Conservation (phyloP, 1,284 basidiomycete genomes). For the Amylostereum areolatum region DNA sequence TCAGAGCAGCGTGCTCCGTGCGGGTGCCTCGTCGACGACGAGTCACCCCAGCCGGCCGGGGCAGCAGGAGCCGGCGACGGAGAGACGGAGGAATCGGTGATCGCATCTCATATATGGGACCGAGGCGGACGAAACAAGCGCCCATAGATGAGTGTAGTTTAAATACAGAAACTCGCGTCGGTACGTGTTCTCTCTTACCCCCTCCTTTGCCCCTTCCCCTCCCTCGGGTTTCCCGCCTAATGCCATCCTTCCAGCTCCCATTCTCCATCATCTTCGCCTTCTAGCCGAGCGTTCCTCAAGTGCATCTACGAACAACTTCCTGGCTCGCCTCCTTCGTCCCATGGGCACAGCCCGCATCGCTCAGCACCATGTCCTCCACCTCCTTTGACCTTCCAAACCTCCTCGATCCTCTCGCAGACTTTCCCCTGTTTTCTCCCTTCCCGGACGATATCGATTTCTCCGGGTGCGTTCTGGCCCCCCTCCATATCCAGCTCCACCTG, state of each 20-base stretch:
- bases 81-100: too few relatives aligned
- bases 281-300: conserved; percentile 8
- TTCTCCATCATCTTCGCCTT: conserved; percentile 11
- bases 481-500: not conserved
- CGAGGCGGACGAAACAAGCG: too few relatives aligned
- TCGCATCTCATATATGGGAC: too few relatives aligned
- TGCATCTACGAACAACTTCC: conserved; percentile 8
- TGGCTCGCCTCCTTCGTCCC: not conserved
- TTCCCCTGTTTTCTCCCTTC: conserved; percentile 12
- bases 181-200: too few relatives aligned
- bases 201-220: conserved; percentile 3
- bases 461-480: not conserved
- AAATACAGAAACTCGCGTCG: too few relatives aligned
- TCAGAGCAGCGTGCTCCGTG: too few relatives aligned
- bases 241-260: conserved; percentile 5
- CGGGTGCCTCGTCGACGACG: too few relatives aligned
- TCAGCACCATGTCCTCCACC: conserved; percentile 5
- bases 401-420: conserved; percentile 13
- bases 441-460: conserved; percentile 5
- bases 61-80: too few relatives aligned
- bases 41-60: too few relatives aligned
- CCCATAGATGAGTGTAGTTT: too few relatives aligned
- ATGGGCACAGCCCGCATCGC: not conserved
- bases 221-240: conserved; percentile 11
- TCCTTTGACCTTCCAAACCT: not conserved